These are phyloP conservation scores for Suillus lakei DNA, from an alignment of 768 basidiomycete species.

Conservation along the genomic window DNA sequence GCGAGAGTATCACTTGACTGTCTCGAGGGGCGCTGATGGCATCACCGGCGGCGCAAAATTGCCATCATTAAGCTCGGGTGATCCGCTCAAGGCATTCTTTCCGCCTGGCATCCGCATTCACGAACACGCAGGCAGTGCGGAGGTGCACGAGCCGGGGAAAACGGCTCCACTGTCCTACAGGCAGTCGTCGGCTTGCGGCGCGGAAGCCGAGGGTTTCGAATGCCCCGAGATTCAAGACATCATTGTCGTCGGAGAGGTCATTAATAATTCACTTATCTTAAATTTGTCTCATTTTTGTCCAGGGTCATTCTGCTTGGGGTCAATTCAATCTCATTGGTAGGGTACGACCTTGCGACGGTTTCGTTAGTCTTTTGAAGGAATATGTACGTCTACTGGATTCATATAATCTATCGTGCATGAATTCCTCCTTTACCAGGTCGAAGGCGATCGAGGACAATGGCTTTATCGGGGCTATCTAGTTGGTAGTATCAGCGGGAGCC, in stretches of 20 bases:
- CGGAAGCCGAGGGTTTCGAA: constrained; percentile 14
- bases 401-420: constrained; percentile 5
- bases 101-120: constrained; percentile 55
- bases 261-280: constrained; percentile 3
- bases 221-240: constrained; percentile 53
- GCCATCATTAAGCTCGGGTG: constrained; percentile 55
- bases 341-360: constrained; percentile 80
- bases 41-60: not conserved
- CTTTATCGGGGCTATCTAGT: constrained; percentile 85
- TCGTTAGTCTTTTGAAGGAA: constrained; percentile 82
- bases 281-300: constrained; percentile 12
- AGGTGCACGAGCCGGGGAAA: constrained; percentile 49
- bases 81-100: constrained; percentile 66
- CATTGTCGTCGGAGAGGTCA: constrained; percentile 76
- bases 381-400: constrained; percentile 55
- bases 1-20: constrained; percentile 69
- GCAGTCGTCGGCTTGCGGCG: constrained; percentile 29
- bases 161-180: constrained; percentile 33
- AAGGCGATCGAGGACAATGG: constrained; percentile 81
- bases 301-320: constrained; percentile 94
- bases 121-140: constrained; percentile 53
- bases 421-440: constrained; percentile 46
- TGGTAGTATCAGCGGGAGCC: constrained; percentile 66
- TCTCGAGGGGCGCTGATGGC: constrained; percentile 31
- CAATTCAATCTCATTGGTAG: constrained; percentile 82